Evolutionary conservation across 495 filamentous ascomycete species (phyloP).

Genomic region (Aspergillus homomorphus): DNA sequence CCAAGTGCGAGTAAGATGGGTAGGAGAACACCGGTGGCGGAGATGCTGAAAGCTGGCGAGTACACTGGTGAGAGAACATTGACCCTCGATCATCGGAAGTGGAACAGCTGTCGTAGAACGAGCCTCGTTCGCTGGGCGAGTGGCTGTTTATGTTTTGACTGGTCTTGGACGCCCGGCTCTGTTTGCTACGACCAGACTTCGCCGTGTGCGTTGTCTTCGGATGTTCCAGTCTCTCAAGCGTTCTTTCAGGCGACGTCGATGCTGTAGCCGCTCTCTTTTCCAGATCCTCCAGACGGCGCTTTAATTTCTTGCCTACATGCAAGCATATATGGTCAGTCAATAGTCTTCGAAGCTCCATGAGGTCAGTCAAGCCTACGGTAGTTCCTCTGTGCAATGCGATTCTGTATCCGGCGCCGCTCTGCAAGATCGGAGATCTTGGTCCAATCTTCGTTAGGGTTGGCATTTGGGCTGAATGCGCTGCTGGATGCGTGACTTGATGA

Average conservation of each 20-base stretch:
- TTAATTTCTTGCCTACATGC: constrained; percentile 91
- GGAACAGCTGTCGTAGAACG: constrained; percentile 39
- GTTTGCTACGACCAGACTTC: constrained; percentile 40
- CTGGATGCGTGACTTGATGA: constrained; percentile 69
- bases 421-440: constrained; percentile 98
- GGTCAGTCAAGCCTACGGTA: constrained; percentile 74
- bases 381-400: constrained; percentile 95
- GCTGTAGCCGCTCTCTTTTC: constrained; percentile 86
- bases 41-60: constrained; percentile 64
- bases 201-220: constrained; percentile 40
- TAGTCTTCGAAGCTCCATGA: background rate
- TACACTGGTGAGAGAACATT: constrained; percentile 68
- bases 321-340: background rate
- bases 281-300: constrained; percentile 93
- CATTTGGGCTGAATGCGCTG: constrained; percentile 94
- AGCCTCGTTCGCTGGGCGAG: constrained; percentile 26
- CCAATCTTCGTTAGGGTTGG: constrained; percentile 98
- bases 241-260: constrained; percentile 67
- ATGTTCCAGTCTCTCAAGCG: constrained; percentile 49
- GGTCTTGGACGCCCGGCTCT: constrained; percentile 43
- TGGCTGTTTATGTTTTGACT: constrained; percentile 37
- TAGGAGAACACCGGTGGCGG: constrained; percentile 76
- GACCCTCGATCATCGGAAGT: constrained; percentile 44
- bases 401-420: constrained; percentile 92
- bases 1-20: constrained; percentile 62